Conservation (phyloP, 1,284 basidiomycete species). For the Gymnopus androsaceus region DNA sequence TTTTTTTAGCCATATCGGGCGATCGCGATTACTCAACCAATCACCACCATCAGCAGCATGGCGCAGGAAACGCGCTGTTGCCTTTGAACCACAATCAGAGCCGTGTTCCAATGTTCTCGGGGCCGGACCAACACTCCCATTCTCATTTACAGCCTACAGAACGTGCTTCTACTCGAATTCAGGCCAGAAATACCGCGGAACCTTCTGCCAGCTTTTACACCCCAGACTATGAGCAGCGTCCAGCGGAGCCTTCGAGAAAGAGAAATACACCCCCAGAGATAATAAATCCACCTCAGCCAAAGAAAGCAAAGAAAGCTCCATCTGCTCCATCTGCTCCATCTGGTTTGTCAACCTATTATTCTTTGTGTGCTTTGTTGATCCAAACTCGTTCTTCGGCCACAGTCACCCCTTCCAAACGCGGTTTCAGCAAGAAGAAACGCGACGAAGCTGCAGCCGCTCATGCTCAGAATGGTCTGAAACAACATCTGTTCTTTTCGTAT, state of each 20-base stretch:
- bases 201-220: neutral
- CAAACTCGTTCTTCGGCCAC: slow-evolving; percentile 20
- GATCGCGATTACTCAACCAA: slow-evolving; percentile 7
- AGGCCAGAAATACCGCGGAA: neutral
- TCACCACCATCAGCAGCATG: neutral
- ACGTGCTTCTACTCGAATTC: slow-evolving; percentile 9
- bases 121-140: neutral
- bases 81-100: neutral
- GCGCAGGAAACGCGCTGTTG: neutral
- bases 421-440: slow-evolving; percentile 68
- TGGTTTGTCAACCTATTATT: neutral
- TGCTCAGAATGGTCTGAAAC: slow-evolving; percentile 55
- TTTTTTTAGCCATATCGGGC: slow-evolving; percentile 3
- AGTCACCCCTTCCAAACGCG: slow-evolving; percentile 57
- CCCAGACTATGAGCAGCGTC: neutral
- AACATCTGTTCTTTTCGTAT: neutral
- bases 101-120: slow-evolving; percentile 2
- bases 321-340: no score
- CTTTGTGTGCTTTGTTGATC: neutral
- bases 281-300: neutral
- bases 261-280: slow-evolving; percentile 6
- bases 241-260: slow-evolving; percentile 6
- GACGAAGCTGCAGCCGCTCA: slow-evolving; percentile 62
- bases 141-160: slow-evolving; percentile 5
- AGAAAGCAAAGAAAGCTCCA: slow-evolving; percentile 12